A percentile compares a stretch with the other conserved stretches of the same genome.
Evolutionary conservation across 768 basidiomycete genomes (phyloP).

Genomic region (Lactarius sanguifluus): DNA sequence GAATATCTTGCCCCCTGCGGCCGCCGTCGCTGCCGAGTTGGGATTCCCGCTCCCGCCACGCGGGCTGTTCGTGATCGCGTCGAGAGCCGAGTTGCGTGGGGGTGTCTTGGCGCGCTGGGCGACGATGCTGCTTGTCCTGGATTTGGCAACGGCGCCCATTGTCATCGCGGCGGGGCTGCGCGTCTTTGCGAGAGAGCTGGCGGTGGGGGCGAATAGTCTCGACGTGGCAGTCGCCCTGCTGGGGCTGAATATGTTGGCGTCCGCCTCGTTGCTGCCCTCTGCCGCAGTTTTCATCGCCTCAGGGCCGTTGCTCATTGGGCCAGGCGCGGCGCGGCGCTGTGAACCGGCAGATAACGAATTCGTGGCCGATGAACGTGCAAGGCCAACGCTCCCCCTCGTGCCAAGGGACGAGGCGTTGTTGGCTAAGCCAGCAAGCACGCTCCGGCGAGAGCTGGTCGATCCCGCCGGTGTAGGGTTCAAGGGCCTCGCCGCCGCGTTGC

Average conservation of each 20-base stretch:
- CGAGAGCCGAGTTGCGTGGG: slow-evolving; percentile 32
- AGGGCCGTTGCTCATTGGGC: slow-evolving; percentile 21
- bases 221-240: slow-evolving; percentile 24
- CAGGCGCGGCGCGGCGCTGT: slow-evolving; percentile 32
- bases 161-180: slow-evolving; percentile 16
- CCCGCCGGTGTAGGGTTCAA: slow-evolving; percentile 17
- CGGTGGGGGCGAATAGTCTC: slow-evolving; percentile 32
- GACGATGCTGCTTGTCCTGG: slow-evolving; percentile 24
- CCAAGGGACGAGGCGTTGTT: slow-evolving; percentile 35
- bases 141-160: slow-evolving; percentile 14
- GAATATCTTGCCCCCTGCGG: slow-evolving; percentile 46
- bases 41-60: slow-evolving; percentile 27
- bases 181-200: slow-evolving; percentile 31
- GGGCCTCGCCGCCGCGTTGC: slow-evolving; percentile 18
- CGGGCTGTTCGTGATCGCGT: slow-evolving; percentile 39
- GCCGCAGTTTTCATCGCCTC: background rate
- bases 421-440: slow-evolving; percentile 15
- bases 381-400: slow-evolving; percentile 32
- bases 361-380: slow-evolving; percentile 33
- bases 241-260: slow-evolving; percentile 26
- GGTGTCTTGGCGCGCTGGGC: slow-evolving; percentile 24
- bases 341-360: slow-evolving; percentile 50
- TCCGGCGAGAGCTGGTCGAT: slow-evolving; percentile 20
- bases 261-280: background rate
- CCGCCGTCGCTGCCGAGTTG: slow-evolving; percentile 10